A percentile compares a stretch with the other conserved stretches of the same genome.
Evolutionary conservation across 1,284 basidiomycete genomes (phyloP).

Genomic region (Boletellus deceptivus): DNA sequence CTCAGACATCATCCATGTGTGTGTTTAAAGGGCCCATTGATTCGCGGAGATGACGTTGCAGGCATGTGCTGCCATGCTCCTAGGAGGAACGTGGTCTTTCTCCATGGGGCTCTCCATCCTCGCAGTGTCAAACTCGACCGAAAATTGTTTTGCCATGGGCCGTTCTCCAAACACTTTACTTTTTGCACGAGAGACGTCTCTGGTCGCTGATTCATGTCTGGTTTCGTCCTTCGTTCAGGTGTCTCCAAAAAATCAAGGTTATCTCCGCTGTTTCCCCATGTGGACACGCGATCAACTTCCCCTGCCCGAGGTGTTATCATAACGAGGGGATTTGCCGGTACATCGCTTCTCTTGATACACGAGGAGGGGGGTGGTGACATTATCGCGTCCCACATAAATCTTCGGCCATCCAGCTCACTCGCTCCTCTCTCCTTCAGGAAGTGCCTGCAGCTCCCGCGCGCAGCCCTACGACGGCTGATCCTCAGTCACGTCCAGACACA

Average conservation of each 20-base stretch:
- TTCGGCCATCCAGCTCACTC: slow-evolving; percentile 3
- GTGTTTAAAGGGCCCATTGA: background rate
- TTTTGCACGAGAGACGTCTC: background rate
- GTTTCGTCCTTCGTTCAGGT: slow-evolving; percentile 1
- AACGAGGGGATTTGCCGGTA: slow-evolving; percentile 21
- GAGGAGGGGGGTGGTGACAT: slow-evolving; percentile 17
- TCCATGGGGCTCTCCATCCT: background rate
- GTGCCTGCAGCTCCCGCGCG: slow-evolving; percentile 16
- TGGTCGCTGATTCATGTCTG: background rate
- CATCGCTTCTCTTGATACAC: slow-evolving; percentile 30
- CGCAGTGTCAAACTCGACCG: background rate
- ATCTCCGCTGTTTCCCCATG: background rate
- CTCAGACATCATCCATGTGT: background rate
- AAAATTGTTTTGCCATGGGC: background rate
- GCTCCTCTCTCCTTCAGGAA: slow-evolving; percentile 5
- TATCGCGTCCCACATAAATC: slow-evolving; percentile 24
- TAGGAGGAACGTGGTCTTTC: background rate
- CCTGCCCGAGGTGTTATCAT: slow-evolving; percentile 15
- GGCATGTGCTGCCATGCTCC: background rate
- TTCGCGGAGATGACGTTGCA: slow-evolving; percentile 26
- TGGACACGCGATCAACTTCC: slow-evolving; percentile 1
- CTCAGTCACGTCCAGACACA: slow-evolving; percentile 3
- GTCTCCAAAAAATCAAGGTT: background rate
- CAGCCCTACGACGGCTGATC: slow-evolving; percentile 24
- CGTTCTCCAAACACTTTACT: background rate